These are phyloP conservation scores for Ceratobasidium theobromae DNA, from an alignment of 1,284 basidiomycete species.

Conservation along the genomic window DNA sequence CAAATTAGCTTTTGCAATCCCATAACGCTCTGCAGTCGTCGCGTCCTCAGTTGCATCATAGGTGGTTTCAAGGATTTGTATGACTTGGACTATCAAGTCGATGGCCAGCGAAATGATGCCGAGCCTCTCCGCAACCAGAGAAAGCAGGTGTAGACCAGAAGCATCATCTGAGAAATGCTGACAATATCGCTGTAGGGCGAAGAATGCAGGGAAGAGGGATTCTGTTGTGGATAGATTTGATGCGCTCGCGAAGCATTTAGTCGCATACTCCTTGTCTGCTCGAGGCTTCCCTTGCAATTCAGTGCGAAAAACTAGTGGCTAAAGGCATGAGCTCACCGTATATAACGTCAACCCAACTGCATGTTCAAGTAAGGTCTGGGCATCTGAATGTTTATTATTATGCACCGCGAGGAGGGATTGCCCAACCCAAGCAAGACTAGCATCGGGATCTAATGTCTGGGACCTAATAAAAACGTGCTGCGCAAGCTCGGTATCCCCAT, in stretches of 20 bases:
- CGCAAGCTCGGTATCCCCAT: constrained; percentile 81
- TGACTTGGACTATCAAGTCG: constrained; percentile 63
- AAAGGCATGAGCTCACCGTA: constrained; percentile 54
- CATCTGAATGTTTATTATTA: constrained; percentile 65
- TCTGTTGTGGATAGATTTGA: constrained; percentile 41
- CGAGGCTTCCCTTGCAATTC: constrained; percentile 56
- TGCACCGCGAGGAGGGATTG: constrained; percentile 79
- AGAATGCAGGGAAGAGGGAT: constrained; percentile 67
- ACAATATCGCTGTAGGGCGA: constrained; percentile 77
- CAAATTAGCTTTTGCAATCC: constrained; percentile 79
- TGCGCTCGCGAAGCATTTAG: constrained; percentile 58
- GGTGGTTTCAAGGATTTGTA: constrained; percentile 73
- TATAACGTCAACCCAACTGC: constrained; percentile 71
- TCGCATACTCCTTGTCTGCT: constrained; percentile 81
- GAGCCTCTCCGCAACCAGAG: constrained; percentile 82
- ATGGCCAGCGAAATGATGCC: constrained; percentile 68
- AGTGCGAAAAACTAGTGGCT: constrained; percentile 4
- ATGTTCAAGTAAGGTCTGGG: constrained; percentile 78
- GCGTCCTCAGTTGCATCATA: constrained; percentile 88
- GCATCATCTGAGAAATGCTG: constrained; percentile 68
- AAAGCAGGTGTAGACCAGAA: constrained; percentile 81
- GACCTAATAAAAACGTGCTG: constrained; percentile 85
- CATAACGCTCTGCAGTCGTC: constrained; percentile 74
- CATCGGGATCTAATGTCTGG: constrained; percentile 91
- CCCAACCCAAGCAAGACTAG: constrained; percentile 89